Percentiles rank a stretch among this genome's conserved stretches.
Evolutionary conservation across 305 asterid genomes (phyloP).

Genomic region (Petunia hybrid): DNA sequence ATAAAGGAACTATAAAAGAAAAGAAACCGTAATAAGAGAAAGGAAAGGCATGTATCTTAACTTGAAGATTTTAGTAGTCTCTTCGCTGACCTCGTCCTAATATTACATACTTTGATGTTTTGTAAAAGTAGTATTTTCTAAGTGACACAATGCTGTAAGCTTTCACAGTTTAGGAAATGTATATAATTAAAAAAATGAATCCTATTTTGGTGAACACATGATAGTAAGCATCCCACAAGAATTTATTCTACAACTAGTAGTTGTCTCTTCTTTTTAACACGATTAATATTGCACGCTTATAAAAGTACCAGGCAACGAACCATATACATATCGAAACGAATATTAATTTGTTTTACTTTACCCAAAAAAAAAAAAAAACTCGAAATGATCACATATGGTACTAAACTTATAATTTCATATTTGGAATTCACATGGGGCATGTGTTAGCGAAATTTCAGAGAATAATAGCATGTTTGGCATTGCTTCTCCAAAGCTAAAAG

Average conservation of each 20-base stretch:
- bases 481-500: no score
- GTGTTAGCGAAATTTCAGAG: conserved; percentile 9
- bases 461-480: not conserved
- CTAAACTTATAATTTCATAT: not conserved
- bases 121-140: not conserved
- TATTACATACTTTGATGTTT: not conserved
- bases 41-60: not conserved
- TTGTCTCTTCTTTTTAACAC: not conserved
- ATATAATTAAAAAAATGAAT: not conserved
- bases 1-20: not conserved
- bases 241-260: not conserved
- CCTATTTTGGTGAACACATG: no score
- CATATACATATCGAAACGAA: not conserved
- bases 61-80: not conserved
- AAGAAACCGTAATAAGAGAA: not conserved
- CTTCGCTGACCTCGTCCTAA: not conserved
- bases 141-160: not conserved
- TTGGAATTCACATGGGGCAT: conserved; percentile 36
- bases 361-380: not conserved
- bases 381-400: not conserved
- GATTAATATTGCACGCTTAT: not conserved
- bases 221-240: not conserved
- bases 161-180: not conserved
- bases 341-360: not conserved
- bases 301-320: not conserved